A percentile compares a stretch with the other conserved stretches of the same genome.
Conservation (phyloP, 495 filamentous ascomycete genomes). For the Neurospora hispaniola region DNA sequence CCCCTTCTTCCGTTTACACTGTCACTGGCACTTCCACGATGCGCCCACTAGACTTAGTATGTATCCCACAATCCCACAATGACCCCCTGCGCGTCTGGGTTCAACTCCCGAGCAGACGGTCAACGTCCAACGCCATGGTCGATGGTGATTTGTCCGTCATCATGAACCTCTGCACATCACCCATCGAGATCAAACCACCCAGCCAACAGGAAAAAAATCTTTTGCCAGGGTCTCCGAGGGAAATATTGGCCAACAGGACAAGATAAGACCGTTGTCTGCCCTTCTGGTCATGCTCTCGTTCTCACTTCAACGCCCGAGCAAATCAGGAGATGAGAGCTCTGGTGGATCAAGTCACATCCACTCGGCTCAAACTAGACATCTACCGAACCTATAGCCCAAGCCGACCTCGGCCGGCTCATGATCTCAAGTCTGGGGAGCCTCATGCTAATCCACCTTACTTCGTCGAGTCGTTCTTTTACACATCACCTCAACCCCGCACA, state of each 20-base stretch:
- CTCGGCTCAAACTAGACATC: not conserved
- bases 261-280: not conserved
- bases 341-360: not conserved
- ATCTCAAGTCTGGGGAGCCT: not conserved
- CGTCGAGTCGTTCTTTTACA: not conserved
- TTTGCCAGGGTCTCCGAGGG: too few relatives aligned
- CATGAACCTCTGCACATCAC: not conserved
- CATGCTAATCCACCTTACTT: not conserved
- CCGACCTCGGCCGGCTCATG: not conserved
- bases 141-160: not conserved
- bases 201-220: too few relatives aligned
- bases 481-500: not conserved
- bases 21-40: not conserved
- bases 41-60: not conserved
- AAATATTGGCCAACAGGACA: too few relatives aligned
- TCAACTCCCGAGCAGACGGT: not conserved
- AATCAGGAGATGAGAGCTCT: not conserved
- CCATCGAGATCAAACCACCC: not conserved
- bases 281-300: not conserved
- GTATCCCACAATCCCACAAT: not conserved
- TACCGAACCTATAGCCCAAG: not conserved
- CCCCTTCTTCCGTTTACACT: not conserved
- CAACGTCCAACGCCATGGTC: not conserved
- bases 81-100: not conserved
- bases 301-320: not conserved